Evolutionary conservation across 2,329 filamentous ascomycete genomes (phyloP).

Genomic region (Fusarium hainanense): DNA sequence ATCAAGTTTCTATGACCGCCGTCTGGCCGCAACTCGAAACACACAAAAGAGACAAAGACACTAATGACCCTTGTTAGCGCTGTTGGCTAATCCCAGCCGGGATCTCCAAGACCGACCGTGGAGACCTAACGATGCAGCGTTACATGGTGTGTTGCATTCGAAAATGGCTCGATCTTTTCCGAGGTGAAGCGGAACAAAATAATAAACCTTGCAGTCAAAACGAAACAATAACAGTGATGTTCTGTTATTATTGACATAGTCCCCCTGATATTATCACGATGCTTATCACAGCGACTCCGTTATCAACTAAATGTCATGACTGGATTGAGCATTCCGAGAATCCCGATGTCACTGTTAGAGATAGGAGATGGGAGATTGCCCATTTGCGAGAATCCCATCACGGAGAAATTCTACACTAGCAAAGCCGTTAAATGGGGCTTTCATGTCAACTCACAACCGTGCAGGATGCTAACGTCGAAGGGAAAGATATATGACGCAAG

Average conservation of each 20-base stretch:
- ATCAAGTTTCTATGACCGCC: slow-evolving; percentile 23
- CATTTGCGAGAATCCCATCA: slow-evolving; percentile 1
- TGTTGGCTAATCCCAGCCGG: slow-evolving; percentile 1
- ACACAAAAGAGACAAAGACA: slow-evolving; percentile 26
- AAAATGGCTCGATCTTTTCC: slow-evolving; percentile 13
- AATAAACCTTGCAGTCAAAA: slow-evolving; percentile 7
- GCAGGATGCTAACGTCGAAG: slow-evolving; percentile 1
- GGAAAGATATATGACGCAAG: slow-evolving; percentile 12
- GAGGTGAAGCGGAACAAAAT: slow-evolving; percentile 6
- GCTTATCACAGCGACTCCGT: background rate
- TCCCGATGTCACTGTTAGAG: background rate
- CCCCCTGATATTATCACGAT: background rate
- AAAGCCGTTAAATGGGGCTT: slow-evolving; percentile 4
- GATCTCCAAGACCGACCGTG: background rate
- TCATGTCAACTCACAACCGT: slow-evolving; percentile 1
- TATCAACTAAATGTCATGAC: background rate
- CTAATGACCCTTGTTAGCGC: slow-evolving; percentile 6
- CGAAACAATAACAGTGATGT: slow-evolving; percentile 14
- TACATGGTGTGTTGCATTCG: slow-evolving; percentile 15
- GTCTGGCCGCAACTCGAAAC: slow-evolving; percentile 46
- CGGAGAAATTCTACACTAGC: slow-evolving; percentile 3
- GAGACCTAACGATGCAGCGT: slow-evolving; percentile 20
- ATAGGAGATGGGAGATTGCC: background rate
- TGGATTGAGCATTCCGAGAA: background rate
- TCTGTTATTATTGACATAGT: slow-evolving; percentile 6